phyloP scores from a whole-genome alignment of 176 grass and related monocot genomes.

The Leersia perrieri region DNA sequence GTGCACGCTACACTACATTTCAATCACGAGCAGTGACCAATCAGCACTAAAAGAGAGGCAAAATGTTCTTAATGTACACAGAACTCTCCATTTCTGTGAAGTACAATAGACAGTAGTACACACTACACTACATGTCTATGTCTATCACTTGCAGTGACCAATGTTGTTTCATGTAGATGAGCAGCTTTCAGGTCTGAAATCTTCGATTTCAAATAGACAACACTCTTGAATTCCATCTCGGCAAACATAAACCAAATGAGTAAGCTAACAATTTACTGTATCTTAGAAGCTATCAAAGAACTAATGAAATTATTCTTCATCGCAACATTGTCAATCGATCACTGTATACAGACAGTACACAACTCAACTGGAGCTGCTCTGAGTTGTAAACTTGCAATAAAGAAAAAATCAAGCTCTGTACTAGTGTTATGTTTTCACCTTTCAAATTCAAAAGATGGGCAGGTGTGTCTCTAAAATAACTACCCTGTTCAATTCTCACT shows the following conservation, averaged over 20 bases:
- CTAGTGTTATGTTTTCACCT: too few species aligned
- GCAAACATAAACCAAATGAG: slow-evolving; percentile 16
- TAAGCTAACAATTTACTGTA: slow-evolving; percentile 28
- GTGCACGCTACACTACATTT: slow-evolving; percentile 37
- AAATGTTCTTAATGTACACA: too few species aligned
- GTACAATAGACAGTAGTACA: background rate
- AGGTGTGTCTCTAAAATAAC: too few species aligned
- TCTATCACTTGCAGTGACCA: slow-evolving; percentile 15
- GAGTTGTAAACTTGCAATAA: too few species aligned
- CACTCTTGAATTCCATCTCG: slow-evolving; percentile 54
- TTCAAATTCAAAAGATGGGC: too few species aligned
- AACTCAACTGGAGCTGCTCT: too few species aligned
- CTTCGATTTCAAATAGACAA: slow-evolving; percentile 65
- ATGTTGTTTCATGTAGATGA: slow-evolving; percentile 21
- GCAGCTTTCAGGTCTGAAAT: slow-evolving; percentile 50
- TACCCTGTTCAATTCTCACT: too few species aligned
- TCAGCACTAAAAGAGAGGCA: too few species aligned
- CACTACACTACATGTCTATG: slow-evolving; percentile 45
- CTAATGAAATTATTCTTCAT: too few species aligned
- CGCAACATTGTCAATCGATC: too few species aligned
- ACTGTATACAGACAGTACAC: too few species aligned
- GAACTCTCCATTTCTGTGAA: background rate
- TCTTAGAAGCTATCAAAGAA: slow-evolving; percentile 26
- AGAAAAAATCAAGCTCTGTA: too few species aligned
- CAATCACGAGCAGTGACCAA: slow-evolving; percentile 20